These are phyloP conservation scores for Tribonema minus DNA, from an alignment of 108 stramenopile genomes.

Conservation along the genomic window DNA sequence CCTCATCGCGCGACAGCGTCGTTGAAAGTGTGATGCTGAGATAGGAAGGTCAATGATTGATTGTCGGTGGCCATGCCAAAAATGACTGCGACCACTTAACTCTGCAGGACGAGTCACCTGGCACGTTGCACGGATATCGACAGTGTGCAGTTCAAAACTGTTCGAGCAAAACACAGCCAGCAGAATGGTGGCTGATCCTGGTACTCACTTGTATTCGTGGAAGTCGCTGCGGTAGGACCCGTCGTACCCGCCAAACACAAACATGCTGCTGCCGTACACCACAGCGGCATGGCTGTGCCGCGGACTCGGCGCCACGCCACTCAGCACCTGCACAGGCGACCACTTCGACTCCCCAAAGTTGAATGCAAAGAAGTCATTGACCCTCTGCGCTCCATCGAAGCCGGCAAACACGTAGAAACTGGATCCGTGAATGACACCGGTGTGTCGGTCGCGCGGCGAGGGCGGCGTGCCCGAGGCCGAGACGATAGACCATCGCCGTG, in stretches of 20 bases:
- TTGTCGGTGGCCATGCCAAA: too few relatives aligned
- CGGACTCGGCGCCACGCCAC: slow-evolving; percentile 66
- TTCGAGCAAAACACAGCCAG: too few relatives aligned
- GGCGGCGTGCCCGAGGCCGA: slow-evolving; percentile 22
- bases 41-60: too few relatives aligned
- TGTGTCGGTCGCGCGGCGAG: slow-evolving; percentile 35
- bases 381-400: slow-evolving; percentile 67
- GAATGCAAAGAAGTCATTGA: slow-evolving; percentile 82
- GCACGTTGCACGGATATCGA: too few relatives aligned
- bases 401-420: slow-evolving; percentile 79
- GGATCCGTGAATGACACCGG: slow-evolving; percentile 27
- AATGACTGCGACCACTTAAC: too few relatives aligned
- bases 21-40: too few relatives aligned
- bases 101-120: too few relatives aligned
- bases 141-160: too few relatives aligned
- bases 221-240: slow-evolving; percentile 76
- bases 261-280: slow-evolving; percentile 72
- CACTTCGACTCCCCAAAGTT: slow-evolving; percentile 72
- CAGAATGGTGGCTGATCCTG: too few relatives aligned
- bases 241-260: slow-evolving; percentile 85
- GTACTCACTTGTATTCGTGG: slow-evolving; percentile 47
- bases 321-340: slow-evolving; percentile 62
- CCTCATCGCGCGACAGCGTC: too few relatives aligned
- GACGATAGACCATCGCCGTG: slow-evolving; percentile 18
- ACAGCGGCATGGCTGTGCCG: slow-evolving; percentile 91